Conservation (phyloP, 1,284 basidiomycete species). For the Mrakiaceae sp. region DNA sequence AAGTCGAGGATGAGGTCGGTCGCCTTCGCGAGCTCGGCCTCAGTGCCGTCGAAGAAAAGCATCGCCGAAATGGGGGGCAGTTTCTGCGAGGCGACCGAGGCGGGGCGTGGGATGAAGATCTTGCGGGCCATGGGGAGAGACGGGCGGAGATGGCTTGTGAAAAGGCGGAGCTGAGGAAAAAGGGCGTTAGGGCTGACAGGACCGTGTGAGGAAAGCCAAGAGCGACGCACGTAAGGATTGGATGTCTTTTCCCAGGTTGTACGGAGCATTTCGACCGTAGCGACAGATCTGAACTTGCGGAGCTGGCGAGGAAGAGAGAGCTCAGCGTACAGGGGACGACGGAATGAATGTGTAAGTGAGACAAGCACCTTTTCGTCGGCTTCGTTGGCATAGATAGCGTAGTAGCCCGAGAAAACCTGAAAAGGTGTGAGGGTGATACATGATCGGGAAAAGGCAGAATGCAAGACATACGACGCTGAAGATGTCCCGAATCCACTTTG, state of each 20-base stretch:
- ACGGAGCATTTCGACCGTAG: slow-evolving; percentile 90
- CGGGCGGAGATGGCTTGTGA: slow-evolving; percentile 42
- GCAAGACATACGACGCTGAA: slow-evolving; percentile 59
- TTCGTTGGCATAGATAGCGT: slow-evolving; percentile 84
- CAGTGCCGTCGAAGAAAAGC: slow-evolving; percentile 69
- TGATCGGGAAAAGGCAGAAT: slow-evolving; percentile 1
- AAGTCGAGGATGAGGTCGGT: slow-evolving; percentile 81
- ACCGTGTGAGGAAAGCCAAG: background rate
- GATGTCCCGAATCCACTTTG: slow-evolving; percentile 81
- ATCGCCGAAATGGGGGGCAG: slow-evolving; percentile 61
- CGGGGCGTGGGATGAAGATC: slow-evolving; percentile 69
- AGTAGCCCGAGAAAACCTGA: slow-evolving; percentile 71
- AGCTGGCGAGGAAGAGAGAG: slow-evolving; percentile 44
- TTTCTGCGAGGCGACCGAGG: slow-evolving; percentile 52
- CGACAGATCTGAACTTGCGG: slow-evolving; percentile 76
- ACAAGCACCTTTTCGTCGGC: slow-evolving; percentile 76
- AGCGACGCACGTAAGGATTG: slow-evolving; percentile 65
- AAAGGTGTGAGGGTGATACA: slow-evolving; percentile 44
- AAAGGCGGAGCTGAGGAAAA: slow-evolving; percentile 49
- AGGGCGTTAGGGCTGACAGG: background rate
- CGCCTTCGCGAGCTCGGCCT: slow-evolving; percentile 51
- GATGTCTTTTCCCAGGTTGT: slow-evolving; percentile 92
- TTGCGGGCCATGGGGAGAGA: slow-evolving; percentile 56
- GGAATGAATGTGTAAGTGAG: background rate
- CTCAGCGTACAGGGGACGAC: background rate